Evolutionary conservation across 2,329 filamentous ascomycete species (phyloP).

Genomic region (Colletotrichum horii): DNA sequence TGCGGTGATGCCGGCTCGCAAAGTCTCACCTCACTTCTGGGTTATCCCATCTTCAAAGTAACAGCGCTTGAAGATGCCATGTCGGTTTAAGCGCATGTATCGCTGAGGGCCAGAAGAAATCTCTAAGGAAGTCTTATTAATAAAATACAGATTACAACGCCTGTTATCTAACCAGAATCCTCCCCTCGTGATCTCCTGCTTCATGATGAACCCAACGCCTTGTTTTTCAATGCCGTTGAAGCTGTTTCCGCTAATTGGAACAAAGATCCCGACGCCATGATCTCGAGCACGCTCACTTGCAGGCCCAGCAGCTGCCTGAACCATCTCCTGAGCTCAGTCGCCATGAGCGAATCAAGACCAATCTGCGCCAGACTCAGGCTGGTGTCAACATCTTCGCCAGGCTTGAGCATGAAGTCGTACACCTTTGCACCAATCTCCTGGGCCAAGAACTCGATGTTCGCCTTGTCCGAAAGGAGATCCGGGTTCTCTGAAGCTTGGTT

Average conservation of each 20-base stretch:
- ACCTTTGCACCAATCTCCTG: constrained; percentile 22
- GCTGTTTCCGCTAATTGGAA: not conserved
- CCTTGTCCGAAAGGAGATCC: not conserved
- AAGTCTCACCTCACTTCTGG: too few species aligned
- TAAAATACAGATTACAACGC: not conserved
- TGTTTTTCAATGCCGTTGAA: not conserved
- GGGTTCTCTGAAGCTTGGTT: not conserved
- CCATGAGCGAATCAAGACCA: not conserved
- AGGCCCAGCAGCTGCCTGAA: not conserved
- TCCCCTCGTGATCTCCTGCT: not conserved
- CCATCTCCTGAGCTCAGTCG: not conserved
- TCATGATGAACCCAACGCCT: not conserved
- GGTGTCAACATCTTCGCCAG: not conserved
- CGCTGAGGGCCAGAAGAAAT: too few species aligned
- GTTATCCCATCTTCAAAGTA: too few species aligned
- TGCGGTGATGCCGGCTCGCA: not conserved
- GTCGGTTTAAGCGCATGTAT: too few species aligned
- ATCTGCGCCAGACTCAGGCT: not conserved
- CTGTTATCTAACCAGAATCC: not conserved
- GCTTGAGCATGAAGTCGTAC: not conserved
- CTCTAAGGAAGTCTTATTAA: not conserved
- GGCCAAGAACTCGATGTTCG: not conserved
- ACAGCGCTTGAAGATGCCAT: too few species aligned
- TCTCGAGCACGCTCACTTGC: not conserved
- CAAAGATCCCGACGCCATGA: constrained; percentile 14